Evolutionary conservation across 2,329 filamentous ascomycete genomes (phyloP).

Genomic region (Teratosphaeria epicoccoides): DNA sequence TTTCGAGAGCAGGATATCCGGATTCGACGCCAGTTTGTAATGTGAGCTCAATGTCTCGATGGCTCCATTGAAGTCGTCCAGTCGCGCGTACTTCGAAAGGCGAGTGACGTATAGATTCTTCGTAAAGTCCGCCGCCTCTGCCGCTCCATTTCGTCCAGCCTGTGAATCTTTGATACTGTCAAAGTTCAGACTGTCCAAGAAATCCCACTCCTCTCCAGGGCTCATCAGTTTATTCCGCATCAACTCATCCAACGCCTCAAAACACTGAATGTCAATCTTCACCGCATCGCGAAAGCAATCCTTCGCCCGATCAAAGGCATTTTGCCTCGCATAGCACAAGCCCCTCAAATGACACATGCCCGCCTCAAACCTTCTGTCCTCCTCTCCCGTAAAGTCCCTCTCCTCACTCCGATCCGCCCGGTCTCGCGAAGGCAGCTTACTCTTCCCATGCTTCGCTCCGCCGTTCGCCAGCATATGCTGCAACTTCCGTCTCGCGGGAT

Average conservation of each 20-base stretch:
- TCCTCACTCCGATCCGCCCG: conserved; percentile 50
- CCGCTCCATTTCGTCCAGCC: conserved; percentile 42
- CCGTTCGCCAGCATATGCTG: conserved; percentile 50
- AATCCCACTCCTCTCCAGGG: conserved; percentile 80
- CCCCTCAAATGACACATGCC: conserved; percentile 95
- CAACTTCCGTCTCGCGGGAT: conserved; percentile 58
- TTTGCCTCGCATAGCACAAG: conserved; percentile 91
- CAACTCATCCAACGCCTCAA: conserved; percentile 94
- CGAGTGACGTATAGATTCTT: conserved; percentile 94
- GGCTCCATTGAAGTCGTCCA: conserved; percentile 68
- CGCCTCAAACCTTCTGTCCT: conserved; percentile 77
- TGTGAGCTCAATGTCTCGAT: conserved; percentile 88
- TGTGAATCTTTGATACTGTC: conserved; percentile 51
- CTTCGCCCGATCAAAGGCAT: conserved; percentile 91
- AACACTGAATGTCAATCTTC: conserved; percentile 93
- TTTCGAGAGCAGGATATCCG: conserved; percentile 79
- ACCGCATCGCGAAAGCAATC: conserved; percentile 98
- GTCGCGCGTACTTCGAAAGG: conserved; percentile 88
- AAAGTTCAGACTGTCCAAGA: conserved; percentile 81
- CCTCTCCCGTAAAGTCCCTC: conserved; percentile 56
- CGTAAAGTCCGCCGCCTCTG: conserved; percentile 87
- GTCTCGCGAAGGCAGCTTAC: conserved; percentile 33
- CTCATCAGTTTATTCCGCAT: conserved; percentile 93
- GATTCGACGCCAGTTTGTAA: conserved; percentile 76
- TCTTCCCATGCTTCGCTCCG: conserved; percentile 31